A percentile compares a stretch with the other conserved stretches of the same genome.
These are phyloP conservation scores for Rubia peregrina DNA, from an alignment of 305 asterid genomes.

Conservation along the genomic window DNA sequence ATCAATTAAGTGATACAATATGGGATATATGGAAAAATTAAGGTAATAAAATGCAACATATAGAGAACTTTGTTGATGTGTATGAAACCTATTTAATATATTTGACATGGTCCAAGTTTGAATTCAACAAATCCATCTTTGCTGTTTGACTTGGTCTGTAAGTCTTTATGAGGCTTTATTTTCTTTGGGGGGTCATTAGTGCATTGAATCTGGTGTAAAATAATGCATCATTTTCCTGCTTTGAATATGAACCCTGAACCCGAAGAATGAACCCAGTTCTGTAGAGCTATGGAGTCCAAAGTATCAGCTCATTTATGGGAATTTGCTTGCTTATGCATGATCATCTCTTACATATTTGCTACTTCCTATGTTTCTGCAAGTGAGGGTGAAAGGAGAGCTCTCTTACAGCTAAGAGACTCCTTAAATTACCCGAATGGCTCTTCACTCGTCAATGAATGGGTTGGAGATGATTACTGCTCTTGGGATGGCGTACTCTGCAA, in stretches of 20 bases:
- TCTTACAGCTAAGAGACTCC: constrained; percentile 11
- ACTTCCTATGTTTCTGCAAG: neutral
- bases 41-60: neutral
- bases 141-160: constrained; percentile 9
- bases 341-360: neutral
- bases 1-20: too few species aligned
- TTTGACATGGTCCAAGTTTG: neutral
- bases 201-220: neutral
- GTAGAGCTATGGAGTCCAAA: neutral
- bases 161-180: neutral
- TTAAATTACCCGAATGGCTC: constrained; percentile 23
- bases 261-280: neutral
- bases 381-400: constrained; percentile 10
- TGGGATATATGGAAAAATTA: neutral
- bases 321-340: neutral
- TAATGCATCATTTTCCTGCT: neutral
- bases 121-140: neutral
- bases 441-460: constrained; percentile 15
- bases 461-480: constrained; percentile 17
- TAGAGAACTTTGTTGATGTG: too few species aligned
- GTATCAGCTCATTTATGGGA: neutral
- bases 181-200: neutral
- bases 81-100: neutral
- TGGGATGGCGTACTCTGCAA: constrained; percentile 15
- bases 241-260: too few species aligned